These are phyloP conservation scores for Plasmodium vinckei DNA, from an alignment of 169 alveolate genomes.

Conservation along the genomic window DNA sequence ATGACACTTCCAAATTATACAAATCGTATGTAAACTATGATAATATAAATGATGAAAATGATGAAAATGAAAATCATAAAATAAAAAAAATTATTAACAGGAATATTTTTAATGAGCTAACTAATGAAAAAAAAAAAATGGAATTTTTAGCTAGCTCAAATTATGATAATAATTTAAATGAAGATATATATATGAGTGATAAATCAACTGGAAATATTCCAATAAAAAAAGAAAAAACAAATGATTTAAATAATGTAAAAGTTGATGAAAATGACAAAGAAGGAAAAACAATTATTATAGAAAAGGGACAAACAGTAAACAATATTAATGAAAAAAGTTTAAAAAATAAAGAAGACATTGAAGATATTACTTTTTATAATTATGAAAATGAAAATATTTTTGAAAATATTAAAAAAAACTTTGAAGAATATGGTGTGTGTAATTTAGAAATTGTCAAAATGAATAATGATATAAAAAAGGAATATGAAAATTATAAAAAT, in stretches of 20 bases:
- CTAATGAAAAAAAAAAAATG: background rate
- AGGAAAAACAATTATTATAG: background rate
- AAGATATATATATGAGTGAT: no score
- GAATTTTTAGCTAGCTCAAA: background rate
- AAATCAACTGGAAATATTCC: no score
- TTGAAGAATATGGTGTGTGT: slow-evolving; percentile 46
- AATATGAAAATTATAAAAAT: slow-evolving; percentile 9
- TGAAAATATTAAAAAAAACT: slow-evolving; percentile 26
- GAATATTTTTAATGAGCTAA: background rate
- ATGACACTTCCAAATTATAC: background rate
- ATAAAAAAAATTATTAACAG: slow-evolving; percentile 31
- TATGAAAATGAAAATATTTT: slow-evolving; percentile 23
- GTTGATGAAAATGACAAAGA: background rate
- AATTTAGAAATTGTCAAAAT: slow-evolving; percentile 43
- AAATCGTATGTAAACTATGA: no score
- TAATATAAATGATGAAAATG: background rate
- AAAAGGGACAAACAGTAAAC: background rate
- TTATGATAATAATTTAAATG: background rate
- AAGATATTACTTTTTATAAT: slow-evolving; percentile 2
- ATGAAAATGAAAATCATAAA: background rate
- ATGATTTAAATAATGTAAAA: background rate
- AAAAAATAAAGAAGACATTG: slow-evolving; percentile 11
- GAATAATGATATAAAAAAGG: slow-evolving; percentile 35
- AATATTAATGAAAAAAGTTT: background rate
- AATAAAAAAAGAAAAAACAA: no score